These are phyloP conservation scores for Desmodesmus armatus DNA, from an alignment of 139 green algal genomes.

Conservation along the genomic window DNA sequence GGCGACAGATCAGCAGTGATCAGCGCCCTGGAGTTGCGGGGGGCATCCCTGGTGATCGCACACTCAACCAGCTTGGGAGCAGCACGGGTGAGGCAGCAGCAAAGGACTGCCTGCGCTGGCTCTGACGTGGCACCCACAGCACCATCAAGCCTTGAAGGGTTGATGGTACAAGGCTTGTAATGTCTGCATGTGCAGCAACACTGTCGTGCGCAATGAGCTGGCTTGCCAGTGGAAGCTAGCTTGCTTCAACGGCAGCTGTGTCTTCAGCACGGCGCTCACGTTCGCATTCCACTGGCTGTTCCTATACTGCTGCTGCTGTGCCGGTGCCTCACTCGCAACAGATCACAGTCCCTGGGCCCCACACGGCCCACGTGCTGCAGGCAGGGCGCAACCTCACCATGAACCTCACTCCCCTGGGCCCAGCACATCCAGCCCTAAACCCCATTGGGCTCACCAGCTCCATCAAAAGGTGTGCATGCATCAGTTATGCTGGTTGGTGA, in stretches of 20 bases:
- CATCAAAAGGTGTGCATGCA: not conserved
- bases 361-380: conserved; percentile 1
- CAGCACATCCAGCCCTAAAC: conserved; percentile 1
- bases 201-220: too few relatives aligned
- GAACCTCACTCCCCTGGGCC: conserved; percentile 18
- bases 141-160: not conserved
- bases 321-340: not conserved
- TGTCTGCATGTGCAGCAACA: not conserved
- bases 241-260: too few relatives aligned
- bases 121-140: too few relatives aligned
- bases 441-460: conserved; percentile 1
- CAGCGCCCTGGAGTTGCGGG: conserved; percentile 32
- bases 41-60: conserved; percentile 30
- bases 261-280: too few relatives aligned
- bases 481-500: too few relatives aligned
- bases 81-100: conserved; percentile 28
- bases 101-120: too few relatives aligned
- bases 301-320: not conserved
- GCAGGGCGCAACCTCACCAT: not conserved
- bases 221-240: too few relatives aligned
- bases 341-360: conserved; percentile 40
- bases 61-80: conserved; percentile 16
- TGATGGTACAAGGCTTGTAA: not conserved
- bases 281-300: too few relatives aligned
- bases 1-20: conserved; percentile 9